Evolutionary conservation across 208 protist genomes (phyloP), one percentile per base, ranked within the genome.

Genomic region (Phytomonas sp.): DNA sequence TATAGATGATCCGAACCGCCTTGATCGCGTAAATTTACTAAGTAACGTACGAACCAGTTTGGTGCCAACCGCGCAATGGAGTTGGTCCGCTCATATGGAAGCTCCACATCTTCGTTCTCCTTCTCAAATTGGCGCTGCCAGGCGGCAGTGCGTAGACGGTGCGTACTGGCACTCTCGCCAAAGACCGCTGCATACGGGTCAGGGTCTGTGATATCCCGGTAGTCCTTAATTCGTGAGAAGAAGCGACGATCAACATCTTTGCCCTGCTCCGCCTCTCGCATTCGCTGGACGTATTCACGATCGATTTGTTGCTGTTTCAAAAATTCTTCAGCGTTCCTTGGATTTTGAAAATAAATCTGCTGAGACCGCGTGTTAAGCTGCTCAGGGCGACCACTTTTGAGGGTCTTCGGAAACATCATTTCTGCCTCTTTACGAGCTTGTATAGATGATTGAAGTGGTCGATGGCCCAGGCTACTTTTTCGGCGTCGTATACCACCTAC

Each of bases 91-190:
- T 95, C 90, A 64, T 95, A 95, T 7, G 90, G 87, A 56, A 95
- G 78, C 73, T 88, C 83, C 8, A 91, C 80, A 59, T 85, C 62
- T 31, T 79, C 80, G 71, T 95, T 95, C 65, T 95, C 87, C 74
- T 85, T 79, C 69, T 95, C 90, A 64, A 95, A 95, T 81, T 95
- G 90, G 26, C 83, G 71, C 78, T 93, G 90, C 90, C 90, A 95
- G 69, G 83, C 87, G 40, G 81, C 79, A 66, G 84, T 84, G 32
- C 90, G 90, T 62, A 84, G 78, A 13, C 73, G 69, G 67, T 79
- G 72, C 36, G 87, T 91, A 26, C 68, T 67, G 31, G 69, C 71
- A 32, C 76, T 72, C 70, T 95, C 87, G 1, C 77, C 76, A 80
- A 95, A 95, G 0, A 95, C 29, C 29, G 71, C 60, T 5, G 81